Percentiles rank a stretch among this genome's conserved stretches.
These are phyloP conservation scores for Sugiyamaella floridensis DNA, from an alignment of 805 yeast species.

Conservation along the genomic window DNA sequence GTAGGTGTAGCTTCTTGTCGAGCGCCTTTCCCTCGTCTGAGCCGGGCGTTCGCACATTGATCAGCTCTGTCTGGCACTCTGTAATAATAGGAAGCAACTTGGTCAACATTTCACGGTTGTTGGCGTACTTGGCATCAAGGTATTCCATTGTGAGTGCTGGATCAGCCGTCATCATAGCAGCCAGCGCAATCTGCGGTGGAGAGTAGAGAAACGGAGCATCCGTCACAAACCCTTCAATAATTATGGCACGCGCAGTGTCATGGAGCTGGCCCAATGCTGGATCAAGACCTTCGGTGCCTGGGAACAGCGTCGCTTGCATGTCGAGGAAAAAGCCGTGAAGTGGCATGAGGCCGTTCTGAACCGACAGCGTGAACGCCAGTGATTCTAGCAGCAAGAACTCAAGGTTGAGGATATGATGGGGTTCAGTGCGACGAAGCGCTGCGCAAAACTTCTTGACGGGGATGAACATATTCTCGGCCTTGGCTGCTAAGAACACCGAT, in stretches of 20 bases:
- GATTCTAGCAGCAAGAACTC: conserved; percentile 75
- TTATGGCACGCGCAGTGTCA: conserved; percentile 59
- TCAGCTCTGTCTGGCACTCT: conserved; percentile 23
- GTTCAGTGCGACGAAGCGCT: conserved; percentile 59
- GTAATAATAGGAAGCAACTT: conserved; percentile 20
- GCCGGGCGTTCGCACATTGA: conserved; percentile 15
- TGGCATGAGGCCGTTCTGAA: conserved; percentile 84
- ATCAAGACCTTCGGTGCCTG: conserved; percentile 31
- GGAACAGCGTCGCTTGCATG: conserved; percentile 51
- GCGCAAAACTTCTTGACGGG: conserved; percentile 74
- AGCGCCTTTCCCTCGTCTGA: conserved; percentile 30
- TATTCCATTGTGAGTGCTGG: conserved; percentile 26
- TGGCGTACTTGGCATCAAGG: conserved; percentile 4
- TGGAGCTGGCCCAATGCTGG: conserved; percentile 60
- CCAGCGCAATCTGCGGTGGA: conserved; percentile 93
- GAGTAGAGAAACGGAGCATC: conserved; percentile 74
- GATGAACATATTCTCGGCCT: conserved; percentile 85
- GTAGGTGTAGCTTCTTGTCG: conserved; percentile 30
- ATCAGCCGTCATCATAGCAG: conserved; percentile 67
- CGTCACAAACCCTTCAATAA: conserved; percentile 63
- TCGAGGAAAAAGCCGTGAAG: conserved; percentile 94
- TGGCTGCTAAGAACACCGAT: conserved; percentile 84
- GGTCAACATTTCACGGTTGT: not conserved
- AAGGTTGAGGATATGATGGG: conserved; percentile 58
- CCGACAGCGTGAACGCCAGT: conserved; percentile 69